Evolutionary conservation across 2,329 filamentous ascomycete genomes (phyloP).

Genomic region (Periconia macrospinosa): DNA sequence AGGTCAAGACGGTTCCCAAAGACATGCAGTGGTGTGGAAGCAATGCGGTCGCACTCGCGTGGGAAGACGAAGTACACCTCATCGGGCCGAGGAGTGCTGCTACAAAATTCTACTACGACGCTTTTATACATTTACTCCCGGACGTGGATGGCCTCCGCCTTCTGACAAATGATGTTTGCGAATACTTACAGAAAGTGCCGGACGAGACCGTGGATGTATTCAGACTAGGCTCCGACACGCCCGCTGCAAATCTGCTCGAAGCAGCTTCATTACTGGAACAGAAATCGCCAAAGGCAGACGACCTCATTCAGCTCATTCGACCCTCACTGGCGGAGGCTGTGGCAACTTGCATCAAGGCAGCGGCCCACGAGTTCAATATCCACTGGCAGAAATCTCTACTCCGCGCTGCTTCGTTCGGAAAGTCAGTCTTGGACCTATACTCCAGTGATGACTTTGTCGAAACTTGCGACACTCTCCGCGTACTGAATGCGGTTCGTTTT

Average conservation of each 20-base stretch:
- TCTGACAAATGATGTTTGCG: conserved; percentile 91
- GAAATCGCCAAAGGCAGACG: conserved; percentile 94
- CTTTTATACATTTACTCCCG: conserved; percentile 82
- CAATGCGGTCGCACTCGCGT: conserved; percentile 88
- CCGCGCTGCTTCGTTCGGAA: conserved; percentile 96
- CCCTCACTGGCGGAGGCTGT: conserved; percentile 88
- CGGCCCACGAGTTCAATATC: conserved; percentile 85
- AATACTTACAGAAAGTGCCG: conserved; percentile 94
- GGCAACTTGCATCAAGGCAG: conserved; percentile 88
- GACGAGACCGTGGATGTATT: conserved; percentile 87
- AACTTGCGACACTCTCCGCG: conserved; percentile 91
- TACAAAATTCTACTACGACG: conserved; percentile 84
- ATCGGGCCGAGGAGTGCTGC: conserved; percentile 82
- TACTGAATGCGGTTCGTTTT: conserved; percentile 88
- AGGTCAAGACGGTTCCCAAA: conserved; percentile 79
- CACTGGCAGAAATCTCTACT: conserved; percentile 94
- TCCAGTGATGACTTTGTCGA: conserved; percentile 99
- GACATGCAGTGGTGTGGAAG: conserved; percentile 96
- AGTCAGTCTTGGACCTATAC: conserved; percentile 95
- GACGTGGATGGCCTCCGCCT: conserved; percentile 89
- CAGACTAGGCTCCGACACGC: conserved; percentile 80
- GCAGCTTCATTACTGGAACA: conserved; percentile 88
- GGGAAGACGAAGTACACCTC: conserved; percentile 96
- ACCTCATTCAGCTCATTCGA: conserved; percentile 93
- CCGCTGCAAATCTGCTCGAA: conserved; percentile 90